Conservation (phyloP, 371 early-diverging fungal genomes). For the Haplosporangium sp. region DNA sequence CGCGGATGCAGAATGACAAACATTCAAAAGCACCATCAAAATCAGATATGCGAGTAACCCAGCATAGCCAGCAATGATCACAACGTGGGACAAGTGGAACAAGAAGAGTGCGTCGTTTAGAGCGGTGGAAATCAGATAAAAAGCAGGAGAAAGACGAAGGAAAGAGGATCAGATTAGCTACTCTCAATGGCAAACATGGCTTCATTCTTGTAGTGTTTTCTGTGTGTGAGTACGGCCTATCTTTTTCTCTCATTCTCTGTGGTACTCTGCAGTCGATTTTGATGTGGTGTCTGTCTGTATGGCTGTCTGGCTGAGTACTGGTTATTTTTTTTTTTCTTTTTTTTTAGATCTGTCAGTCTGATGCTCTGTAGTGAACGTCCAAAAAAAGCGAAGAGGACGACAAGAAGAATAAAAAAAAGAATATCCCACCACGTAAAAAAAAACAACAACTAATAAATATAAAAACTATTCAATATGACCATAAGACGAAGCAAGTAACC, state of each 20-base stretch:
- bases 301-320: not conserved
- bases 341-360: constrained; percentile 19
- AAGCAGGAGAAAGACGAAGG: constrained; percentile 10
- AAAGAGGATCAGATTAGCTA: constrained; percentile 33
- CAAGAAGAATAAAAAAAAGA: no score
- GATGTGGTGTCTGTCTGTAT: constrained; percentile 32
- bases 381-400: no score
- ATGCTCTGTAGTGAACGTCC: no score
- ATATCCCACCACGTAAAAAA: no score
- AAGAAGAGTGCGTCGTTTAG: constrained; percentile 8
- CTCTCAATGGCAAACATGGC: constrained; percentile 15
- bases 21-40: constrained; percentile 7
- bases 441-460: no score
- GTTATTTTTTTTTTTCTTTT: constrained; percentile 28
- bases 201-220: constrained; percentile 9
- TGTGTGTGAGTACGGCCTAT: no score
- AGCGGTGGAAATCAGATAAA: not conserved
- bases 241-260: no score
- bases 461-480: no score
- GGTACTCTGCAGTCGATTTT: no score
- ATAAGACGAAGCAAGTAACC: no score
- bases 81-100: not conserved
- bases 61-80: not conserved
- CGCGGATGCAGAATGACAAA: no score
- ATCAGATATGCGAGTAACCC: not conserved